Evolutionary conservation across 2,329 filamentous ascomycete species (phyloP), one percentile per base, ranked within the genome.

Genomic region (Pseudogymnoascus sp.): DNA sequence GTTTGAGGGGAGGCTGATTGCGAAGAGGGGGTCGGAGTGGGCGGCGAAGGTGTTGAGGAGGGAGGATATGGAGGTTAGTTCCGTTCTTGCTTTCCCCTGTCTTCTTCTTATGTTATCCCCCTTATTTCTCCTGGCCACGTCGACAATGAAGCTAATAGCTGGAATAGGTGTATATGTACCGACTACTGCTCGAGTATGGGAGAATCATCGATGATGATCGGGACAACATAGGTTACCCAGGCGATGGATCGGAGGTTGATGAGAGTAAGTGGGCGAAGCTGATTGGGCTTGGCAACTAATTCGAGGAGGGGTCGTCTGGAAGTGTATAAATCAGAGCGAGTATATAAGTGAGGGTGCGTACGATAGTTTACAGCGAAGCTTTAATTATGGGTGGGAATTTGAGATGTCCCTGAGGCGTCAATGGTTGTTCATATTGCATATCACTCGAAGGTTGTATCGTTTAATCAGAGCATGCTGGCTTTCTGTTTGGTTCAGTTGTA

Each of bases 11-110:
- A 79, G 85, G 72, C 79, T 79, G 49, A 83, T 95, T 67, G 90
- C 89, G 4, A 73, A 79, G 55, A 81, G 83, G 65, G 88, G 89
- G 25, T 80, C 84, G 63, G 81, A 85, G 37, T 95, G 90, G 90
- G 88, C 88, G 1, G 80, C 82, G 63, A 87, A 84, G 75, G 87
- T 88, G 14, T 75, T 93, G 31, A 78, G 90, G 64, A 85, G 83
- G 64, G 88, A 90, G 69, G 88, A 90, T 70, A 84, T 90, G 75
- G 87, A 90, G 75, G 85, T 84, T 55, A 85, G 83, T 82, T 81
- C 84, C 6, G 12, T 49, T 38, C 11, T 35, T 58, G 16, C 9
- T 35, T 40, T 37, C 5, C 35, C 41, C 14, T 12, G 1, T 31
- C 5, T 18, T 28, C 16, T 28, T 59, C 8, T 25, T 23, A 23